These are phyloP conservation scores for Setaria viridis DNA, from an alignment of 202 grass and related monocot genomes.

Conservation along the genomic window DNA sequence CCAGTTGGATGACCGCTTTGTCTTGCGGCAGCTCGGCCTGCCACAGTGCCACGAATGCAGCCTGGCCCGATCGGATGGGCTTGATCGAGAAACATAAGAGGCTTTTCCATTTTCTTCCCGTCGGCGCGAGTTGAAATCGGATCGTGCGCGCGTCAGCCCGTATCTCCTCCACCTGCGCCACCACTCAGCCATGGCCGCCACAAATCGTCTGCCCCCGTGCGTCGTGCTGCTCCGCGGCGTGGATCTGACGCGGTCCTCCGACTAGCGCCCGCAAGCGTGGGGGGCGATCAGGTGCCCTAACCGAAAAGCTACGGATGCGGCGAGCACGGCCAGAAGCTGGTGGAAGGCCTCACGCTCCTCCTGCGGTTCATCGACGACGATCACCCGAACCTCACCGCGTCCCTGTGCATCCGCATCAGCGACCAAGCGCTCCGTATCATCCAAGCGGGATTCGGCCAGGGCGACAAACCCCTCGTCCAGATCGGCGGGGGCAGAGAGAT, in stretches of 20 bases:
- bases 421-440: not conserved
- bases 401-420: not conserved
- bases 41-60: not conserved
- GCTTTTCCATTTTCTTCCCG: not conserved
- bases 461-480: not conserved
- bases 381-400: not conserved
- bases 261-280: not conserved
- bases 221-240: not conserved
- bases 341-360: not conserved
- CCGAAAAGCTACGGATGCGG: conserved; percentile 13
- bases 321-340: not conserved
- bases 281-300: not conserved
- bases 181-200: not conserved
- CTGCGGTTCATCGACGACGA: not conserved
- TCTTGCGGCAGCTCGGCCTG: too few species aligned
- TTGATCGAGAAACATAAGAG: not conserved
- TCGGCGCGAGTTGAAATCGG: not conserved
- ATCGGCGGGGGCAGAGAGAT: too few species aligned
- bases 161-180: not conserved
- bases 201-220: not conserved
- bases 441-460: not conserved
- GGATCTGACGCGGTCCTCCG: not conserved
- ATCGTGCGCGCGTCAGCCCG: not conserved
- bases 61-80: not conserved
- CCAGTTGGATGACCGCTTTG: too few species aligned